Base-by-base conservation (phyloP, 129 eudicot genomes). In the Centrapalus pauciflorus region DNA sequence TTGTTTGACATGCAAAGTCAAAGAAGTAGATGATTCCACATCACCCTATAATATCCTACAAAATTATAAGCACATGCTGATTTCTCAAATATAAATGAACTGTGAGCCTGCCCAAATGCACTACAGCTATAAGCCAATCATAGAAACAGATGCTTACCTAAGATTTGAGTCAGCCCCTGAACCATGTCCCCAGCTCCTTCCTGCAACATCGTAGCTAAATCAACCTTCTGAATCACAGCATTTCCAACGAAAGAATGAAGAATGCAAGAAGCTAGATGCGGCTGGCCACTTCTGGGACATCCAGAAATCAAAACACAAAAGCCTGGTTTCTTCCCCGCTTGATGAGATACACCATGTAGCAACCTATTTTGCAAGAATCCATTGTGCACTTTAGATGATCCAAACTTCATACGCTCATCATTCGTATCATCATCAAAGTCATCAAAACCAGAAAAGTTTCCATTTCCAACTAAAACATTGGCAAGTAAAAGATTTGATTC, bases 141-240 rank as follows among this genome's bases (percentile, higher is more conserved):
- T 46, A 48, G 52, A 69, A 13, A 48, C 17, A 34, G 46, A 45
- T 66, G 74, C 79, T 65, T 93, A 93, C 99, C 77, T 84, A 93
- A 69, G 43, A 89, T 71, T 55, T 72, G 92, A 43, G 95, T 80
- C 68, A 93, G 46, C 77, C 99, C 99, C 46, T 73, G 87, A 72
- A 84, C 75, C 77, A 89, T 63, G 76, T 93, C 93, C 27, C 99
- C 99, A 32, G 77, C 84, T 59, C 99, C 99, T 76, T 86, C 95
- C 50, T 85, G 96, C 58, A 85, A 71, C 75, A 93, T 82, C 13
- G 96, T 83, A 71, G 99, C 99, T 86, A 89, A 80, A 86, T 93
- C 96, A 82, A 93, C 64, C 81, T 93, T 93, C 55, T 76, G 90
- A 48, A 86, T 61, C 60, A 84, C 95, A 28, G 79, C 70, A 74